Percentiles rank a stretch among this genome's conserved stretches.
Conservation (phyloP, 2,329 filamentous ascomycete genomes). For the Botrytis elliptica region DNA sequence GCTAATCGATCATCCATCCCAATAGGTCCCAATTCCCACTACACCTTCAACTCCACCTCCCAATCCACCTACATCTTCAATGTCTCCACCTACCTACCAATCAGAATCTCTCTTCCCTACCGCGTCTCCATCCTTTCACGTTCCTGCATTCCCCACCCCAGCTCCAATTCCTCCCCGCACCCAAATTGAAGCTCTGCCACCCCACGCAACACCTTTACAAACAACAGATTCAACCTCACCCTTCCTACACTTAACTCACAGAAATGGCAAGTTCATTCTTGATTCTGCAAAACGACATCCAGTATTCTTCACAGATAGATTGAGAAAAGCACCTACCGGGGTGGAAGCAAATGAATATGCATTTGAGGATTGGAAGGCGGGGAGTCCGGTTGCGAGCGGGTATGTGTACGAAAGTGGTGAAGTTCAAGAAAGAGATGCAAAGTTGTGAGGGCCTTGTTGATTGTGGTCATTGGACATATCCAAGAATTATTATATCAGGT, state of each 20-base stretch:
- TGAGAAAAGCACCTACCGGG: conserved; percentile 49
- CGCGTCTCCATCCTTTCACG: not conserved
- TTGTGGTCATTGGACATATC: not conserved
- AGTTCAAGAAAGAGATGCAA: conserved; percentile 30
- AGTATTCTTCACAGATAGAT: conserved; percentile 69
- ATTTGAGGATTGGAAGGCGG: conserved; percentile 29
- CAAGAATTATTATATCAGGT: not conserved
- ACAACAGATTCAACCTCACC: conserved; percentile 25
- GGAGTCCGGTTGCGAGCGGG: conserved; percentile 57
- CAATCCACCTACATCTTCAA: not conserved
- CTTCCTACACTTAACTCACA: conserved; percentile 22
- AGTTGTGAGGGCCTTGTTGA: conserved; percentile 31
- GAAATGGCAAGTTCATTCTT: conserved; percentile 23
- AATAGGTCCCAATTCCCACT: conserved; percentile 3
- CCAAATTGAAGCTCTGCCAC: conserved; percentile 52
- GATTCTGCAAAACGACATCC: conserved; percentile 64
- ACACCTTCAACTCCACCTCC: conserved; percentile 15
- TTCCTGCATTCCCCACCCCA: not conserved
- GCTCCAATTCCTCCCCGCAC: conserved; percentile 34
- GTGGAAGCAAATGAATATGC: conserved; percentile 18
- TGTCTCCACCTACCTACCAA: conserved; percentile 10
- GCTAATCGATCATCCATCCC: not conserved
- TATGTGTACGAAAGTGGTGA: conserved; percentile 56
- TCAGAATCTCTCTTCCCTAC: conserved; percentile 9
- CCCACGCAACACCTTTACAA: conserved; percentile 26